Percentiles rank a stretch among this genome's conserved stretches.
Conservation (phyloP, 192 early-diverging fungal species). For the Podila epicladia region DNA sequence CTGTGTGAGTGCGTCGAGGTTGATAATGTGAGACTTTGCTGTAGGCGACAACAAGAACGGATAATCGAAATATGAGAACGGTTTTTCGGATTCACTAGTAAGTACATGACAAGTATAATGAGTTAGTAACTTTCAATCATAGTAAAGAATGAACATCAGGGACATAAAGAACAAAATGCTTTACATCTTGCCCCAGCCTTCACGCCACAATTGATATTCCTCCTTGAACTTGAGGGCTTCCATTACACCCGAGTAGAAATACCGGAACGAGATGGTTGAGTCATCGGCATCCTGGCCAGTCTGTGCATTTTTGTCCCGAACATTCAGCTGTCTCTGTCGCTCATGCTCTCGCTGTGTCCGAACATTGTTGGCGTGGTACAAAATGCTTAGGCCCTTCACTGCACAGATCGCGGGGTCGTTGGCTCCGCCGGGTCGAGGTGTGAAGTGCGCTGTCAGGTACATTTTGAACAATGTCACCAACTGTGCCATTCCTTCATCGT, state of each 20-base stretch:
- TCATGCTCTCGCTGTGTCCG: constrained; percentile 47
- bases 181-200: constrained; percentile 55
- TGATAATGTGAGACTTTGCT: constrained; percentile 74
- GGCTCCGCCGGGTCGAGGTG: constrained; percentile 36
- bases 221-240: constrained; percentile 77
- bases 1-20: constrained; percentile 80
- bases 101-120: no score
- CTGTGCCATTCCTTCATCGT: constrained; percentile 48
- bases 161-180: constrained; percentile 5
- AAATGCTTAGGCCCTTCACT: constrained; percentile 58
- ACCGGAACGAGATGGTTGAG: constrained; percentile 44
- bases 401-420: constrained; percentile 61
- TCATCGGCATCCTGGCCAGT: constrained; percentile 1
- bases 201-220: constrained; percentile 79
- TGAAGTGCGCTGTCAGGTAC: constrained; percentile 62
- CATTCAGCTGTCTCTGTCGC: constrained; percentile 23
- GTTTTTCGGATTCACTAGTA: constrained; percentile 38
- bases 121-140: no score
- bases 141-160: no score
- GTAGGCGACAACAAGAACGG: constrained; percentile 76
- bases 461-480: constrained; percentile 57
- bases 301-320: constrained; percentile 55
- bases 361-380: constrained; percentile 65
- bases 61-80: constrained; percentile 76
- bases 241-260: constrained; percentile 50